Conservation (phyloP, 139 green algal genomes). For the Edaphochlamys debaryana region DNA sequence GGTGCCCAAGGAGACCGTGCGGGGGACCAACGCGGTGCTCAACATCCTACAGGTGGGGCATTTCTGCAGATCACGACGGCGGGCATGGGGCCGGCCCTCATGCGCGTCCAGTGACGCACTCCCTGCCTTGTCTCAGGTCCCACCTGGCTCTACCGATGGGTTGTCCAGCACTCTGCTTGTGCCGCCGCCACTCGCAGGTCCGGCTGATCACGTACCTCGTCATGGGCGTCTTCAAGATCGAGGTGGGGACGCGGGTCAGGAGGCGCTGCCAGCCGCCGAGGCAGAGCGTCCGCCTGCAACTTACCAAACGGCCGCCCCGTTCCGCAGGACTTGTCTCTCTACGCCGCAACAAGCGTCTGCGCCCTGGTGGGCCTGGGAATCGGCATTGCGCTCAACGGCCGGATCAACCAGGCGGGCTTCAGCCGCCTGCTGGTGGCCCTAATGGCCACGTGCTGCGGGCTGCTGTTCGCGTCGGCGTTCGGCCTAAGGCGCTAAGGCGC, state of each 20-base stretch:
- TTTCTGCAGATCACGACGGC: too few relatives aligned
- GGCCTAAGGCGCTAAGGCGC: background rate
- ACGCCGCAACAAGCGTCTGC: background rate
- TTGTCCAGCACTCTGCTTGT: too few relatives aligned
- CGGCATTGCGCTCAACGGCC: slow-evolving; percentile 11
- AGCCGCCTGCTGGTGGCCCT: slow-evolving; percentile 33
- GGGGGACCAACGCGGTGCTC: slow-evolving; percentile 44
- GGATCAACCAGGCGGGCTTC: slow-evolving; percentile 46
- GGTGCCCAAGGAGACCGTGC: slow-evolving; percentile 49
- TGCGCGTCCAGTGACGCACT: too few relatives aligned
- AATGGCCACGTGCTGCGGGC: slow-evolving; percentile 48
- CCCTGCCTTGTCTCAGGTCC: too few relatives aligned
- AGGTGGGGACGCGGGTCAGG: too few relatives aligned
- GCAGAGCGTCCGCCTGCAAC: too few relatives aligned
- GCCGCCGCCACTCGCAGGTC: background rate
- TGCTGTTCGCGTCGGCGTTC: slow-evolving; percentile 43
- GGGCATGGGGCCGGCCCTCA: too few relatives aligned
- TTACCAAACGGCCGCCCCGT: too few relatives aligned
- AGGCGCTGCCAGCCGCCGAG: too few relatives aligned
- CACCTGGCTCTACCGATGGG: too few relatives aligned
- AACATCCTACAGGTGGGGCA: slow-evolving; percentile 48
- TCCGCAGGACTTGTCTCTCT: slow-evolving; percentile 31
- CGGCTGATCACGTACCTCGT: slow-evolving; percentile 36
- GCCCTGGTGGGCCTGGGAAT: slow-evolving; percentile 27
- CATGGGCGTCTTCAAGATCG: slow-evolving; percentile 41